Conservation (phyloP, 768 basidiomycete genomes). For the Auricularia sp. region DNA sequence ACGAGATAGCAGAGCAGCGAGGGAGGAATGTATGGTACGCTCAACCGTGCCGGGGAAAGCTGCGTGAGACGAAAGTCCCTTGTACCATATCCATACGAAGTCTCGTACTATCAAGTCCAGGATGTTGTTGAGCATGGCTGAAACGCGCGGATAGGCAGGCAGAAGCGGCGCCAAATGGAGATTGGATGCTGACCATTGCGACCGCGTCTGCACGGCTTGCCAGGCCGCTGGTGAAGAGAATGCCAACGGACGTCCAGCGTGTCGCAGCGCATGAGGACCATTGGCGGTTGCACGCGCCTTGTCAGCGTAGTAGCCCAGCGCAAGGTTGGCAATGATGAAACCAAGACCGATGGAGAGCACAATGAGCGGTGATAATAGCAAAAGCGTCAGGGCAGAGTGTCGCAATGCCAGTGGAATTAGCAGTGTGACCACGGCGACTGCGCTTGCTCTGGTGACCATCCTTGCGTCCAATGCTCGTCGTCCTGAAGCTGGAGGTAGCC, state of each 20-base stretch:
- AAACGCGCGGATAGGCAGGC: slow-evolving; percentile 54
- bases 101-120: slow-evolving; percentile 74
- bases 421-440: slow-evolving; percentile 48
- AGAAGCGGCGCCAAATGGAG: slow-evolving; percentile 58
- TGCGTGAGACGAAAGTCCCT: slow-evolving; percentile 71
- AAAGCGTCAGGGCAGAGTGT: slow-evolving; percentile 51
- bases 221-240: slow-evolving; percentile 93
- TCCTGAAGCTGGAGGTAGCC: too few species aligned
- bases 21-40: slow-evolving; percentile 52
- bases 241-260: slow-evolving; percentile 60
- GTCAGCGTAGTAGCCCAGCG: slow-evolving; percentile 47
- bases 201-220: slow-evolving; percentile 81
- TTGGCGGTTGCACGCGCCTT: slow-evolving; percentile 2
- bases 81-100: slow-evolving; percentile 88
- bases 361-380: slow-evolving; percentile 55
- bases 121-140: slow-evolving; percentile 66
- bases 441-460: slow-evolving; percentile 31
- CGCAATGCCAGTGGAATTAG: slow-evolving; percentile 44
- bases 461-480: not conserved
- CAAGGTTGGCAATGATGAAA: slow-evolving; percentile 44
- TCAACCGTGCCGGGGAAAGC: slow-evolving; percentile 85
- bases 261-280: slow-evolving; percentile 11
- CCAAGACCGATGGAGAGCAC: slow-evolving; percentile 36
- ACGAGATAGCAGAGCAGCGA: slow-evolving; percentile 48
- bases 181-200: slow-evolving; percentile 78